Conservation (phyloP, 2,329 filamentous ascomycete genomes). For the Paecilomyces variotii region DNA sequence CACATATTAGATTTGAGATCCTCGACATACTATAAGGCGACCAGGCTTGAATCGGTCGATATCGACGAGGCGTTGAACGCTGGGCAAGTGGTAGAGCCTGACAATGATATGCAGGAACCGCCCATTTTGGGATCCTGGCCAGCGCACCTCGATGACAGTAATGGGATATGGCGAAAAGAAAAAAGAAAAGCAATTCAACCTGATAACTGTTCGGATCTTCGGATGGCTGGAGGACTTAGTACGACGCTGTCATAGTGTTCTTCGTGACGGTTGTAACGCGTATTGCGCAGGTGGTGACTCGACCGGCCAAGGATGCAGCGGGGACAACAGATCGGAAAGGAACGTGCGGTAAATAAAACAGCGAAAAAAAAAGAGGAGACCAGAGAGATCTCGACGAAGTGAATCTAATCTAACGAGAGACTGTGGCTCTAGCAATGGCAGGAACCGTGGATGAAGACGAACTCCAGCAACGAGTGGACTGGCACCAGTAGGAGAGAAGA, state of each 20-base stretch:
- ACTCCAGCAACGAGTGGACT: background rate
- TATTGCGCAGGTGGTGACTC: background rate
- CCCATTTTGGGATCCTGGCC: conserved; percentile 21
- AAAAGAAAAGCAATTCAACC: background rate
- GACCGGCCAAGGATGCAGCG: background rate
- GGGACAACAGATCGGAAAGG: background rate
- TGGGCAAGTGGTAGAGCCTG: conserved; percentile 61
- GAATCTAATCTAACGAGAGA: conserved; percentile 3
- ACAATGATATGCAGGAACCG: conserved; percentile 56
- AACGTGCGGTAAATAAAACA: background rate
- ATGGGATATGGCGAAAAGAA: background rate
- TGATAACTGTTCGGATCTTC: background rate
- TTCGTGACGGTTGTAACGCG: background rate
- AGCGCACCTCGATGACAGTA: background rate
- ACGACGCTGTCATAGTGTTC: background rate
- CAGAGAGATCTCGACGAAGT: background rate
- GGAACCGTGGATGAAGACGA: conserved; percentile 1
- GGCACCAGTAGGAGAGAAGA: background rate
- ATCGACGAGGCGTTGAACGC: conserved; percentile 67
- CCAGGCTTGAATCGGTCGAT: conserved; percentile 52
- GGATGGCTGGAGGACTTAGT: background rate
- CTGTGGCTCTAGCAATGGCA: conserved; percentile 1
- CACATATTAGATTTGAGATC: conserved; percentile 10
- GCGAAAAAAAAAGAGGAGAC: conserved; percentile 1
- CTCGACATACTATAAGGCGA: conserved; percentile 57